Evolutionary conservation across 352 stramenopile genomes (phyloP).

Genomic region (Pythium scleroteichum): DNA sequence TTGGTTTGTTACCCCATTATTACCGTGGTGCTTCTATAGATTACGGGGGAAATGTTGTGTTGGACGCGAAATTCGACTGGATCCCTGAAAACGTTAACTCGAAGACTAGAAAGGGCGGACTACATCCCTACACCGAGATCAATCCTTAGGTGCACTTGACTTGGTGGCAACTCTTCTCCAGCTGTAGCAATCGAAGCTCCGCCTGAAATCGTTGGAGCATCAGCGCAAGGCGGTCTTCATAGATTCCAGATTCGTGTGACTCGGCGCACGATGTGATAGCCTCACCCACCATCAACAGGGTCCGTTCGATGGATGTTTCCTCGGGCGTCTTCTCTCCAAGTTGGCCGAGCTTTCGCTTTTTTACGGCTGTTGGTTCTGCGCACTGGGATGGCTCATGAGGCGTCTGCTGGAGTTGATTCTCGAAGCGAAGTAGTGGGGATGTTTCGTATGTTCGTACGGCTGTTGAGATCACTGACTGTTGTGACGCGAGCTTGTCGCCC

Average conservation of each 20-base stretch:
- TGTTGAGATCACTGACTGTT: no score
- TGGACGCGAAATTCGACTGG: no score
- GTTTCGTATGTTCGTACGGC: no score
- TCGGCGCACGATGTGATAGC: neutral
- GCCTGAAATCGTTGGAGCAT: constrained; percentile 22
- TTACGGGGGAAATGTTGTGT: no score
- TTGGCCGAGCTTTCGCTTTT: constrained; percentile 2
- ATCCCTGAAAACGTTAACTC: no score
- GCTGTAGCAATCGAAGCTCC: constrained; percentile 20
- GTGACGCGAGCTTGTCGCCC: no score
- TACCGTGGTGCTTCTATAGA: no score
- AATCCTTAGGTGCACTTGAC: neutral
- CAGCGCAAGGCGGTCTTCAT: constrained; percentile 12
- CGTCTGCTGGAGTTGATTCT: constrained; percentile 4
- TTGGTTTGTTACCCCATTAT: neutral
- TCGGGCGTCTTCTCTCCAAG: neutral
- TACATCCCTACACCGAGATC: neutral
- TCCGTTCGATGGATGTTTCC: neutral
- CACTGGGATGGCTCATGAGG: neutral
- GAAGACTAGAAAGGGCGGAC: no score
- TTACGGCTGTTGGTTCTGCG: neutral
- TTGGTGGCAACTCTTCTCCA: constrained; percentile 6
- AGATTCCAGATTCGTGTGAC: neutral
- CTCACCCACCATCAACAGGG: neutral
- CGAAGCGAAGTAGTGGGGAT: constrained; percentile 1